These are phyloP conservation scores for Trypethelium eluteriae DNA, from an alignment of 495 filamentous ascomycete genomes.

Conservation along the genomic window DNA sequence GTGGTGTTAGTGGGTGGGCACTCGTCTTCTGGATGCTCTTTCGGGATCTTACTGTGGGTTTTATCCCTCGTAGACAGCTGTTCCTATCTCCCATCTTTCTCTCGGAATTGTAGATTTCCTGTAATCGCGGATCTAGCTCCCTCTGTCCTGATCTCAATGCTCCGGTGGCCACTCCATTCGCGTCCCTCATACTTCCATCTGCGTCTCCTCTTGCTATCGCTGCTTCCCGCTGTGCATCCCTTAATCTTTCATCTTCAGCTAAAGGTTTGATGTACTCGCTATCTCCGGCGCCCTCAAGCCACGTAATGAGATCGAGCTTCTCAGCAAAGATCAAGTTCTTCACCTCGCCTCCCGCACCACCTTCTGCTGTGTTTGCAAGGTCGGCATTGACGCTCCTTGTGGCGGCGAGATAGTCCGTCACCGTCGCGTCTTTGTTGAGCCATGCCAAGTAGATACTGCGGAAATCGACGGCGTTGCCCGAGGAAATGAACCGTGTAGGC, in stretches of 20 bases:
- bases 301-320: slow-evolving; percentile 79
- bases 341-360: slow-evolving; percentile 50
- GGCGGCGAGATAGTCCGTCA: slow-evolving; percentile 80
- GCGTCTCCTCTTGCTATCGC: slow-evolving; percentile 41
- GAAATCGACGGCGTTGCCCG: slow-evolving; percentile 68
- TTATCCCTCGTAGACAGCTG: slow-evolving; percentile 75
- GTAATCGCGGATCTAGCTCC: slow-evolving; percentile 67
- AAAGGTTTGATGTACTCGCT: slow-evolving; percentile 86
- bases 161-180: slow-evolving; percentile 46
- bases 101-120: slow-evolving; percentile 85
- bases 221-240: slow-evolving; percentile 44
- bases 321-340: slow-evolving; percentile 85
- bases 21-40: no score
- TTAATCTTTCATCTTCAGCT: slow-evolving; percentile 40
- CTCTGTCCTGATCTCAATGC: slow-evolving; percentile 40
- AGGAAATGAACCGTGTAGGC: slow-evolving; percentile 75
- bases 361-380: slow-evolving; percentile 44
- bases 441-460: slow-evolving; percentile 93
- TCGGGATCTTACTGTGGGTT: slow-evolving; percentile 59
- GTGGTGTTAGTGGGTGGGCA: slow-evolving; percentile 11
- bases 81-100: slow-evolving; percentile 89
- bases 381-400: slow-evolving; percentile 75
- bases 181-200: slow-evolving; percentile 46
- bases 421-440: slow-evolving; percentile 78
- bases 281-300: slow-evolving; percentile 71